Evolutionary conservation across 106 monocot species (phyloP).

Genomic region (Platanthera guangdongensis): DNA sequence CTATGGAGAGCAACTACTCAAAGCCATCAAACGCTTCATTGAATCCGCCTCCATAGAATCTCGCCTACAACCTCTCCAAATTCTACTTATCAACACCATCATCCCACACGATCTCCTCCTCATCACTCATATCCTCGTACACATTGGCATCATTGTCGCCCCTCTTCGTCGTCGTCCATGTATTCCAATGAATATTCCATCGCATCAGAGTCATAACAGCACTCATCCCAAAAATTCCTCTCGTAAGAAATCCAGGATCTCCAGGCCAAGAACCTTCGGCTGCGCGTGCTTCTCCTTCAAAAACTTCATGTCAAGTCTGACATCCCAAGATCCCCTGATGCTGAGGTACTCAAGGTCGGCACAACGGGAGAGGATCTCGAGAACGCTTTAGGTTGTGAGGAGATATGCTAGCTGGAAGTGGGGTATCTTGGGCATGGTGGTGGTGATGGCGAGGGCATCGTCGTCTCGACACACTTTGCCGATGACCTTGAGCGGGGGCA

Average conservation of each 20-base stretch:
- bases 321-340: slow-evolving; percentile 81
- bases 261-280: slow-evolving; percentile 62
- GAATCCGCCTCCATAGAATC: too few species aligned
- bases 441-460: slow-evolving; percentile 75
- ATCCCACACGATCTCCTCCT: too few species aligned
- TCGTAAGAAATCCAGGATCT: slow-evolving; percentile 49
- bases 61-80: too few species aligned
- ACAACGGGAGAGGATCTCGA: slow-evolving; percentile 69
- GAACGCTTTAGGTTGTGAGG: slow-evolving; percentile 37
- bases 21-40: too few species aligned
- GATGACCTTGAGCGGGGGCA: slow-evolving; percentile 51
- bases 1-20: too few species aligned
- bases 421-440: slow-evolving; percentile 62
- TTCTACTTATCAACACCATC: too few species aligned
- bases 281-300: slow-evolving; percentile 44
- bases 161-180: too few species aligned
- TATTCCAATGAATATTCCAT: too few species aligned
- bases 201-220: too few species aligned
- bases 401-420: slow-evolving; percentile 73
- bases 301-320: slow-evolving; percentile 54
- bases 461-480: slow-evolving; percentile 70
- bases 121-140: too few species aligned
- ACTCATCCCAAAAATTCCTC: slow-evolving; percentile 61
- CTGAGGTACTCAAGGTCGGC: slow-evolving; percentile 60
- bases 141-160: too few species aligned